Base-by-base conservation (phyloP, 164 flowering plant genomes). In the Macadamia tetraphylla region DNA sequence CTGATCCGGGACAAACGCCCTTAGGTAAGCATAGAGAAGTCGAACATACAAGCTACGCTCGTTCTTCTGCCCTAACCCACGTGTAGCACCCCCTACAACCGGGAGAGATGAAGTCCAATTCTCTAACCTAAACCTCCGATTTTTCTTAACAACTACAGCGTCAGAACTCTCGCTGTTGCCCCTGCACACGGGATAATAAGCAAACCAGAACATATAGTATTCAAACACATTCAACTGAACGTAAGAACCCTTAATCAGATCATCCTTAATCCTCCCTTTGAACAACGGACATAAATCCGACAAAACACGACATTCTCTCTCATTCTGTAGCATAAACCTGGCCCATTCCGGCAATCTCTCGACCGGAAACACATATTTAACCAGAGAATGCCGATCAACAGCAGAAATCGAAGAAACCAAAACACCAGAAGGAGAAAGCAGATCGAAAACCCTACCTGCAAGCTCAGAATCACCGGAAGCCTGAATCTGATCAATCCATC, bases 121-220 rank as follows among this genome's bases (percentile, higher is more conserved):
- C 80, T 92, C 90, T 55, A 90, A 75, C 76, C 80, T 81, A 65
- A 76, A 87, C 69, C 65, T 78, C 48, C 67, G 72, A 18, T 61
- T 76, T 51, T 78, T 83, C 60, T 64, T 72, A 35, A 66, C 68
- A 0, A 76, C 76, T 15, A 60, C 76, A 0, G 66, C 49, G 35
- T 68, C 71, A 1, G 67, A 46, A 74, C 66, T 76, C 71, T 82
- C 90, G 62, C 58, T 63, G 43, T 74, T 85, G n/a, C 89, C 92
- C 70, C 74, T 81, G 68, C 87, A 87, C 71, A 92, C 86, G 30
- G 95, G 95, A 67, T 84, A 92, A 75, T 90, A 92, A 11, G 92
- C 93, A 75, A 90, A 92, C 96, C 98, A 92, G 53, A 92, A 90
- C 81, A 90, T 69, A 67, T 80, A 92, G 72, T 90, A 92, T 71